phyloP scores from a whole-genome alignment of 768 basidiomycete species.

The Gloeostereum incarnatum region DNA sequence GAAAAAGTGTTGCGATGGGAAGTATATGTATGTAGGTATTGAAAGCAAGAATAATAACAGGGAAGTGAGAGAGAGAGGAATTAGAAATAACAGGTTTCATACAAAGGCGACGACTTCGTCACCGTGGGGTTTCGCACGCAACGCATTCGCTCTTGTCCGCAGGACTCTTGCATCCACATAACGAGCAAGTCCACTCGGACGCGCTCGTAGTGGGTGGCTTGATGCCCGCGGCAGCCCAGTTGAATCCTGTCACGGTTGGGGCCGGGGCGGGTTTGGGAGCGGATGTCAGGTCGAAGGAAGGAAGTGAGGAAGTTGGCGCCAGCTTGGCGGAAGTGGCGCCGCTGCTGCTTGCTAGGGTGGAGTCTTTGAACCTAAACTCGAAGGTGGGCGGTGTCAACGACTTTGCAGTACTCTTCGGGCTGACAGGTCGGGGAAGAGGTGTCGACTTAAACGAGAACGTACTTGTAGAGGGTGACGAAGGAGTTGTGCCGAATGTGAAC shows the following conservation, averaged over 20 bases:
- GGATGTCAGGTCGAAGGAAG: constrained; percentile 26
- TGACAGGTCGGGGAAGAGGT: constrained; percentile 6
- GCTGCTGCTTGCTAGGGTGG: too few species aligned
- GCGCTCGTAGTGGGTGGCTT: constrained; percentile 21
- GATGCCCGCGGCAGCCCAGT: constrained; percentile 34
- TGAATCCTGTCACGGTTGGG: constrained; percentile 19
- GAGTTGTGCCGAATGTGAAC: constrained; percentile 4
- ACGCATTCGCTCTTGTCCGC: constrained; percentile 34
- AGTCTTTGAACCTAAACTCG: constrained; percentile 21
- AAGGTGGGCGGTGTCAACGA: constrained; percentile 25
- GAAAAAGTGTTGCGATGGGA: too few species aligned
- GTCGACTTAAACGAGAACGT: constrained; percentile 14
- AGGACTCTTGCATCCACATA: constrained; percentile 30
- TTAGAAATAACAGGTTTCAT: constrained; percentile 2
- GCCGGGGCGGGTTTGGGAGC: constrained; percentile 6
- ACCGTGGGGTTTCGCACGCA: constrained; percentile 34
- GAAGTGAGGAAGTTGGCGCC: constrained; percentile 32
- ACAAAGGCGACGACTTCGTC: constrained; percentile 3
- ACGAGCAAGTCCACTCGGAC: constrained; percentile 32
- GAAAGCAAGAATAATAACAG: not conserved
- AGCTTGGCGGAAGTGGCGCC: constrained; percentile 33
- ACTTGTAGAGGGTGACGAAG: constrained; percentile 19
- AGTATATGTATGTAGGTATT: too few species aligned
- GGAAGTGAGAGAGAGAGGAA: constrained; percentile 1
- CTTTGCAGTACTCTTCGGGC: not conserved